Conservation (phyloP, 2,329 filamentous ascomycete species). For the Paraconiothyrium brasiliense region DNA sequence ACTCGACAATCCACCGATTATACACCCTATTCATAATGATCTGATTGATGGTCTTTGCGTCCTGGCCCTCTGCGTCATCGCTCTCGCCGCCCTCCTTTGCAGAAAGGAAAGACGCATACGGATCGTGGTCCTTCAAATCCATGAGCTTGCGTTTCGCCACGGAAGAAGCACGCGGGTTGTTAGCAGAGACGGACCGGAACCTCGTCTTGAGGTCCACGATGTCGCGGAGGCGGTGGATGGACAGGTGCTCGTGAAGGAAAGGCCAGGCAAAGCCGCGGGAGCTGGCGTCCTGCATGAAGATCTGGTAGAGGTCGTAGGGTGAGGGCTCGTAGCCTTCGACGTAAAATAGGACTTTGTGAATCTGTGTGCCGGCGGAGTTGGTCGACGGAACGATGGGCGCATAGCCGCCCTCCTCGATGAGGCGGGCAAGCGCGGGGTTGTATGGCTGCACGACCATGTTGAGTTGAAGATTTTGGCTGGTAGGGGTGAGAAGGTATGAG, state of each 20-base stretch:
- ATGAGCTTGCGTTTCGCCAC: conserved; percentile 6
- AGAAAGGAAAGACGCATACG: conserved; percentile 26
- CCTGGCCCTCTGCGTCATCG: conserved; percentile 8
- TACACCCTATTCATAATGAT: conserved; percentile 49
- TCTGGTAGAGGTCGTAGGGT: conserved; percentile 37
- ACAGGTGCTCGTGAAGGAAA: conserved; percentile 34
- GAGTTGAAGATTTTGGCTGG: conserved; percentile 32
- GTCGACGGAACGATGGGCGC: conserved; percentile 37
- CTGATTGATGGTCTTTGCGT: conserved; percentile 30
- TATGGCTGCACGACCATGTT: conserved; percentile 47
- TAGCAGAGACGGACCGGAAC: conserved; percentile 27
- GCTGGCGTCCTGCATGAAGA: conserved; percentile 42
- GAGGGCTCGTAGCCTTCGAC: conserved; percentile 48
- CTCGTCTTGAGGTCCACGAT: conserved; percentile 36
- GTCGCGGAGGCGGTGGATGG: conserved; percentile 41
- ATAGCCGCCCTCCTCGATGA: conserved; percentile 46
- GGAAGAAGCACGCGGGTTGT: conserved; percentile 33
- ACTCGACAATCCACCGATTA: conserved; percentile 64
- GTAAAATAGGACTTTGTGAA: conserved; percentile 45
- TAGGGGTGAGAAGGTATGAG: conserved; percentile 59
- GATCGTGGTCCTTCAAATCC: conserved; percentile 4
- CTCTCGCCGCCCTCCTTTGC: conserved; percentile 12
- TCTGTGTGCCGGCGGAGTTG: conserved; percentile 24
- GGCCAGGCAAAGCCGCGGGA: conserved; percentile 46
- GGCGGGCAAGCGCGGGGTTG: conserved; percentile 52